Conservation (phyloP, 108 stramenopile species). For the Nitzschia sp. region DNA sequence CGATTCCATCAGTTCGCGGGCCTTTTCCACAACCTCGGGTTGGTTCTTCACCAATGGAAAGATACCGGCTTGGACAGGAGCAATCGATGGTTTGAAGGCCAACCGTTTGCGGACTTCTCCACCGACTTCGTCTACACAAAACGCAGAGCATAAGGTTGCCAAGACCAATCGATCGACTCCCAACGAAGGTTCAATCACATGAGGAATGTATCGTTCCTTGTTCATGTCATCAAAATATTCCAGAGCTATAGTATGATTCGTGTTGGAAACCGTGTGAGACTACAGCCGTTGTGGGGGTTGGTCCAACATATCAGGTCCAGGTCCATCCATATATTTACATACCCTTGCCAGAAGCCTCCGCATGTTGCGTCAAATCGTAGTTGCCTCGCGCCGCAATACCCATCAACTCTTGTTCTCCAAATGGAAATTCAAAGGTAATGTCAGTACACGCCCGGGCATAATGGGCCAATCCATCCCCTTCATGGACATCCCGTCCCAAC, state of each 20-base stretch:
- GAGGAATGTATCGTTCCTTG: slow-evolving; percentile 92
- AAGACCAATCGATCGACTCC: slow-evolving; percentile 92
- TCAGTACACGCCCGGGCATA: slow-evolving; percentile 97
- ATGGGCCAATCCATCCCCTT: slow-evolving; percentile 91
- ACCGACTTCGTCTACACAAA: slow-evolving; percentile 88
- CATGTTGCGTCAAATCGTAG: slow-evolving; percentile 93
- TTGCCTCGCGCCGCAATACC: slow-evolving; percentile 97
- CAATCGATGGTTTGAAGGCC: slow-evolving; percentile 86
- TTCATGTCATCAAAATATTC: slow-evolving; percentile 92
- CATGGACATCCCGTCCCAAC: slow-evolving; percentile 90
- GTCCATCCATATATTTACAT: neutral
- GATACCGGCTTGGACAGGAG: slow-evolving; percentile 93
- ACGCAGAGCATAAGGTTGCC: slow-evolving; percentile 91
- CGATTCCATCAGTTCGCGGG: slow-evolving; percentile 74
- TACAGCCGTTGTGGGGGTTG: neutral
- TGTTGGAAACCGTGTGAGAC: neutral
- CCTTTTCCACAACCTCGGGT: slow-evolving; percentile 73
- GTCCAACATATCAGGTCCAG: neutral
- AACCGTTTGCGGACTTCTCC: slow-evolving; percentile 90
- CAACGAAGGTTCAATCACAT: slow-evolving; percentile 95
- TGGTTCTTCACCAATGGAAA: slow-evolving; percentile 97
- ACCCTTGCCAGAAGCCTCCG: slow-evolving; percentile 85
- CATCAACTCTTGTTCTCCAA: slow-evolving; percentile 94
- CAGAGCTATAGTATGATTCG: slow-evolving; percentile 59
- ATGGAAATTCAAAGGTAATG: slow-evolving; percentile 94